A percentile compares a stretch with the other conserved stretches of the same genome.
Evolutionary conservation across 257 asterid genomes (phyloP).

Genomic region (Solanum lycopersicoides): DNA sequence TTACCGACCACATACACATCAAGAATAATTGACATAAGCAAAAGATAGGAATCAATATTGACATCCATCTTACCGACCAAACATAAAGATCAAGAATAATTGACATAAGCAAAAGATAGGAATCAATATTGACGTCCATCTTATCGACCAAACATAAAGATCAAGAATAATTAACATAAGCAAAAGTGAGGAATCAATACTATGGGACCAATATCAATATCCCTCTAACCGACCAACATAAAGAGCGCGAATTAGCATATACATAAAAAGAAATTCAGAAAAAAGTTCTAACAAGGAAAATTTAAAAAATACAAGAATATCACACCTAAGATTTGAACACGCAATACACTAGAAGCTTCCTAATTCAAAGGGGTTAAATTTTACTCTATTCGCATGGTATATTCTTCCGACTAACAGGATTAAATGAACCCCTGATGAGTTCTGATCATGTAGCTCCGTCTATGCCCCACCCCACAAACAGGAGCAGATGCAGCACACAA

Average conservation of each 20-base stretch:
- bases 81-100: background rate
- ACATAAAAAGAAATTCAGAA: background rate
- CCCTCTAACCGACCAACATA: background rate
- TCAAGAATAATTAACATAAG: background rate
- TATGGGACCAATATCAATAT: background rate
- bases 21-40: background rate
- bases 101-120: background rate
- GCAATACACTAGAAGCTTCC: background rate
- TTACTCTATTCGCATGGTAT: background rate
- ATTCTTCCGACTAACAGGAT: background rate
- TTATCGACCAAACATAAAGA: background rate
- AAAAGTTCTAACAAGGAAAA: background rate
- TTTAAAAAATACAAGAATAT: background rate
- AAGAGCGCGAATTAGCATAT: background rate
- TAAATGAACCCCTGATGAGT: background rate
- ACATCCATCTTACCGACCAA: background rate
- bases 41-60: background rate
- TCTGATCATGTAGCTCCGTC: background rate
- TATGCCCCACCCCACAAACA: background rate
- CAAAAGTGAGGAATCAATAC: background rate
- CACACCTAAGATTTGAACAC: background rate
- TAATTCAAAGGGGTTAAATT: background rate
- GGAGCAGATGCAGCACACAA: background rate
- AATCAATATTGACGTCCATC: background rate
- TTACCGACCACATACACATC: background rate